Base-by-base conservation (phyloP, 1,139 yeast species). In the Wickerhamiella infanticola region DNA sequence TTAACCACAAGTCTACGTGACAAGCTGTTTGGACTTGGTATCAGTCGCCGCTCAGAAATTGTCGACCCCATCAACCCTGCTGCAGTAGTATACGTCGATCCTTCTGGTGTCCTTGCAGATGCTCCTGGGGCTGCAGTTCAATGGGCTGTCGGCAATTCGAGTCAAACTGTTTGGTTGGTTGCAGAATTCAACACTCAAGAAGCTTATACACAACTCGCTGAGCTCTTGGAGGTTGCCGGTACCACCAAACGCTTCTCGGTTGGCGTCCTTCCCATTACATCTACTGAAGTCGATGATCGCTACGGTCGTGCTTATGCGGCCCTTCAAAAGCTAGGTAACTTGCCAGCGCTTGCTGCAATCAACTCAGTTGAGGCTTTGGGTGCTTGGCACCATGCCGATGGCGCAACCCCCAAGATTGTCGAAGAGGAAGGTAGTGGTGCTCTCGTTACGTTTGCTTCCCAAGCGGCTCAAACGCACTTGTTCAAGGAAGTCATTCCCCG, bases 161-260 rank as follows among this genome's bases (percentile, higher is more conserved):
- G 35, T 53, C 62, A 58, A 35, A 67, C 79, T 0, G 52, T 77
- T 13, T 77, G 82, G 70, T 52, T 80, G 9, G 61, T 76, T 45
- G 86, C 84, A 11, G 75, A 77, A 54, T 68, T 77, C 45, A 29
- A 29, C 33, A 62, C 65, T 13, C 56, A 67, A 24, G 3, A 43
- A 51, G 71, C 13, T 23, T 46, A 69, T 18, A 53, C 61, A 1
- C 85, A 79, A 55, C 58, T 77, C 9, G 48, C 61, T 8, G 65
- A 64, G 33, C 54, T 68, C 1, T 55, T 77, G 45, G 52, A 55
- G 24, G 58, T 56, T 43, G 43, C 41, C 2, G 43, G 36, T 11
- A 18, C 9, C 3, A 26, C 24, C 13, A 39, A 39, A 25, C 33
- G 11, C 9, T 29, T 39, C 13, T 6, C 18, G 9, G 24, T 39